A percentile compares a stretch with the other conserved stretches of the same genome.
These are phyloP conservation scores for Cyberlindnera sargentensis DNA, from an alignment of 805 yeast species.

Conservation along the genomic window DNA sequence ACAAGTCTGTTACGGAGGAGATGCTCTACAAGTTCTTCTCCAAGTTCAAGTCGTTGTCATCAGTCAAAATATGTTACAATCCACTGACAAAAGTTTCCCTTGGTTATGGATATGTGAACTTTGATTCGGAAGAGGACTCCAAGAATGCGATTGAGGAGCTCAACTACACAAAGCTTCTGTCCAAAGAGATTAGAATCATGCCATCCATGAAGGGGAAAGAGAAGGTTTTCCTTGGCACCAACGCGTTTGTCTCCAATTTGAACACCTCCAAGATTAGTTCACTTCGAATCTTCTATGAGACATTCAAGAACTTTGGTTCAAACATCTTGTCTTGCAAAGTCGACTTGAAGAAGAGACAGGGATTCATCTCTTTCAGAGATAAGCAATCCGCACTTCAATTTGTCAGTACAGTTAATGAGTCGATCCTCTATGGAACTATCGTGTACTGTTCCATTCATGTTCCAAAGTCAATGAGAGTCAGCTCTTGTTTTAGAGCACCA, in stretches of 20 bases:
- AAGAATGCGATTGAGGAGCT: conserved; percentile 47
- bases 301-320: conserved; percentile 41
- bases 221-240: conserved; percentile 35
- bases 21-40: conserved; percentile 38
- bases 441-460: conserved; percentile 36
- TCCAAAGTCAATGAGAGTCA: conserved; percentile 18
- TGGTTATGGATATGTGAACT: conserved; percentile 72
- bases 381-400: conserved; percentile 28
- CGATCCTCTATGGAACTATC: conserved; percentile 23
- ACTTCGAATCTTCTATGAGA: conserved; percentile 40
- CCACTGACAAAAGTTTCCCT: conserved; percentile 48
- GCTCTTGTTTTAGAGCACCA: not conserved
- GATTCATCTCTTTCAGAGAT: conserved; percentile 32
- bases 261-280: conserved; percentile 25
- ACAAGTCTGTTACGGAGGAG: conserved; percentile 41
- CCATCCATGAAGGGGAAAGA: conserved; percentile 44
- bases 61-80: conserved; percentile 56
- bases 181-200: conserved; percentile 47
- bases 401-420: conserved; percentile 26
- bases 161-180: conserved; percentile 38
- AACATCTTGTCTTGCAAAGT: conserved; percentile 34
- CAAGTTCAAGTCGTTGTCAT: conserved; percentile 37
- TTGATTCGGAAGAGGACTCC: conserved; percentile 43
- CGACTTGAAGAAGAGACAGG: conserved; percentile 31
- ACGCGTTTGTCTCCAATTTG: conserved; percentile 42